A percentile compares a stretch with the other conserved stretches of the same genome.
Conservation (phyloP, 176 grass and related monocot species). For the Phragmites australis region DNA sequence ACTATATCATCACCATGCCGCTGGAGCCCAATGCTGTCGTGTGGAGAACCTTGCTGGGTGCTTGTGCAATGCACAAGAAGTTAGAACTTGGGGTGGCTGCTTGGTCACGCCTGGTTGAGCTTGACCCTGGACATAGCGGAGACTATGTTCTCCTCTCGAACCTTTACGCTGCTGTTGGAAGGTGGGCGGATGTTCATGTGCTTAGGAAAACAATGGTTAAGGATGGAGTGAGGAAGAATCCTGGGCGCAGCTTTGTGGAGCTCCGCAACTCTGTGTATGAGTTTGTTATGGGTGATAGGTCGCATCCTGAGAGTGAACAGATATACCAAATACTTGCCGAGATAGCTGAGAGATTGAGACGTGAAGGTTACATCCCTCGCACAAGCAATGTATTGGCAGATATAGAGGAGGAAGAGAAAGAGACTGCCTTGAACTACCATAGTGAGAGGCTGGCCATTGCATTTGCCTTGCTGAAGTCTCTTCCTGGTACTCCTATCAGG, state of each 20-base stretch:
- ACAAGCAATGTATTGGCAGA: conserved; percentile 73
- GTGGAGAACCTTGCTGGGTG: conserved; percentile 84
- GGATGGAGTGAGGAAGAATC: conserved; percentile 70
- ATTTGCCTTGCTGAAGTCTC: conserved; percentile 74
- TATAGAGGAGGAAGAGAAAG: conserved; percentile 94
- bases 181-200: conserved; percentile 64
- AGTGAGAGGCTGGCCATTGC: conserved; percentile 86
- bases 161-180: conserved; percentile 68
- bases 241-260: conserved; percentile 70
- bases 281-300: conserved; percentile 86
- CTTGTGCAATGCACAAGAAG: conserved; percentile 84
- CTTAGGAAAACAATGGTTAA: conserved; percentile 66
- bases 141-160: conserved; percentile 89
- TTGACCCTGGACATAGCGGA: conserved; percentile 76
- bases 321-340: conserved; percentile 73
- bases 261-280: conserved; percentile 64
- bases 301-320: conserved; percentile 58
- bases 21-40: conserved; percentile 64
- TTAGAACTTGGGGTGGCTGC: conserved; percentile 62
- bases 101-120: conserved; percentile 58
- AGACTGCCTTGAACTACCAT: conserved; percentile 71
- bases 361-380: conserved; percentile 59
- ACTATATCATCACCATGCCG: conserved; percentile 78
- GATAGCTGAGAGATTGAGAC: conserved; percentile 58
- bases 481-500: conserved; percentile 59